Percentiles rank a stretch among this genome's conserved stretches.
phyloP scores from a whole-genome alignment of 1,284 basidiomycete genomes.

The Boletus sp. region DNA sequence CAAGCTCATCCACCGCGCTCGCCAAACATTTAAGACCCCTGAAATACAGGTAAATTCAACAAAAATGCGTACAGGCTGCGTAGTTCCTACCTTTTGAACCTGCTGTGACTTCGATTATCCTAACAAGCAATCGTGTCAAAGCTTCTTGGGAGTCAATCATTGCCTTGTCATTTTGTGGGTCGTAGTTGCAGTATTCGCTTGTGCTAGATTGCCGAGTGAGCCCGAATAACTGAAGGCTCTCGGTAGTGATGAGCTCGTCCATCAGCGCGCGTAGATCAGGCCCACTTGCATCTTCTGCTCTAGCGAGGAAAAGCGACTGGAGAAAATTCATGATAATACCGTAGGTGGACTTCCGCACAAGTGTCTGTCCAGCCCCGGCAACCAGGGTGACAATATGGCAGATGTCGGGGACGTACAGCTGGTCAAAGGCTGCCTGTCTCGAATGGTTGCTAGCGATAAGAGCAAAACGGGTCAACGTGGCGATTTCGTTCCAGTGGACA shows the following conservation, averaged over 20 bases:
- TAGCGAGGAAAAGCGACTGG: slow-evolving; percentile 64
- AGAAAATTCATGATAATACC: slow-evolving; percentile 78
- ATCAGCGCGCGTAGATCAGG: slow-evolving; percentile 61
- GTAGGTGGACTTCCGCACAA: slow-evolving; percentile 77
- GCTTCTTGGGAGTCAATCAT: slow-evolving; percentile 65
- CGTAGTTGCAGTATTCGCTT: slow-evolving; percentile 59
- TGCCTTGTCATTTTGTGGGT: slow-evolving; percentile 56
- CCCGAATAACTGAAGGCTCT: slow-evolving; percentile 72
- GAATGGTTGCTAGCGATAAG: slow-evolving; percentile 70
- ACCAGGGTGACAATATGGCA: slow-evolving; percentile 75
- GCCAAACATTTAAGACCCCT: slow-evolving; percentile 90
- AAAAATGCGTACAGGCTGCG: not conserved
- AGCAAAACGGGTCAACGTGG: slow-evolving; percentile 70
- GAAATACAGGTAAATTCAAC: slow-evolving; percentile 8
- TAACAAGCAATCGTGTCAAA: slow-evolving; percentile 61
- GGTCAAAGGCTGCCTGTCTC: slow-evolving; percentile 59
- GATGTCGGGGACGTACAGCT: slow-evolving; percentile 80
- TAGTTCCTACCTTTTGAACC: slow-evolving; percentile 60
- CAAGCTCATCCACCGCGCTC: slow-evolving; percentile 89
- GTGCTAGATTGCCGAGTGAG: slow-evolving; percentile 55
- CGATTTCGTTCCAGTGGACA: slow-evolving; percentile 80
- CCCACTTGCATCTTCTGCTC: slow-evolving; percentile 53
- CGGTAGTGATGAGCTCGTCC: slow-evolving; percentile 53
- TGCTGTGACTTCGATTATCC: slow-evolving; percentile 62
- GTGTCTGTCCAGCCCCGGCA: slow-evolving; percentile 66